Percentiles rank a stretch among this genome's conserved stretches.
Evolutionary conservation across 2,329 filamentous ascomycete species (phyloP).

Genomic region (Aureobasidium melanogenum): DNA sequence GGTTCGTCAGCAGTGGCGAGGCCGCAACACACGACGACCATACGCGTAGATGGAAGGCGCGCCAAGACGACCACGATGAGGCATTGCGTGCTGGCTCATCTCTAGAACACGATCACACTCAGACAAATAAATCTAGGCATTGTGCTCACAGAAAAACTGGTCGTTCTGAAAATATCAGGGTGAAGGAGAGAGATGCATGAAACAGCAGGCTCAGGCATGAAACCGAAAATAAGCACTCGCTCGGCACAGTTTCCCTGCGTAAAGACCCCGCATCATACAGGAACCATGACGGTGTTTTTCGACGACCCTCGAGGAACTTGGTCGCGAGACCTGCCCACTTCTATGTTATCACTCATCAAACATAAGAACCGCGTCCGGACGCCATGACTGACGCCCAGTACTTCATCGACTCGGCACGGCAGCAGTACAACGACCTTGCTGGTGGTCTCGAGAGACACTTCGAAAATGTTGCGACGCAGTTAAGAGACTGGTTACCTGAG

Average conservation of each 20-base stretch:
- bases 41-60: neutral
- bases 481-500: conserved; percentile 57
- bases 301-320: neutral
- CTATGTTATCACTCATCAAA: neutral
- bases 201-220: neutral
- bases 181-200: neutral
- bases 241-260: conserved; percentile 1
- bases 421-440: conserved; percentile 51
- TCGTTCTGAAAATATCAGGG: neutral
- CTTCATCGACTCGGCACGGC: conserved; percentile 22
- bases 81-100: neutral
- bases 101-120: neutral
- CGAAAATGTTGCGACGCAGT: conserved; percentile 60
- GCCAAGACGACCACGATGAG: conserved; percentile 3
- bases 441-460: conserved; percentile 74
- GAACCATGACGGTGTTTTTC: conserved; percentile 8
- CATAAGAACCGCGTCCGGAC: neutral
- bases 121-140: too few relatives aligned
- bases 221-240: neutral
- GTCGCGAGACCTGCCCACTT: neutral
- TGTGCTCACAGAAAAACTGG: neutral
- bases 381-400: conserved; percentile 29
- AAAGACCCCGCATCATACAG: neutral
- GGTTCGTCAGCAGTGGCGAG: conserved; percentile 9
- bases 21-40: neutral